These are phyloP conservation scores for Penicillium silybi DNA, from an alignment of 495 filamentous ascomycete species.

Conservation along the genomic window DNA sequence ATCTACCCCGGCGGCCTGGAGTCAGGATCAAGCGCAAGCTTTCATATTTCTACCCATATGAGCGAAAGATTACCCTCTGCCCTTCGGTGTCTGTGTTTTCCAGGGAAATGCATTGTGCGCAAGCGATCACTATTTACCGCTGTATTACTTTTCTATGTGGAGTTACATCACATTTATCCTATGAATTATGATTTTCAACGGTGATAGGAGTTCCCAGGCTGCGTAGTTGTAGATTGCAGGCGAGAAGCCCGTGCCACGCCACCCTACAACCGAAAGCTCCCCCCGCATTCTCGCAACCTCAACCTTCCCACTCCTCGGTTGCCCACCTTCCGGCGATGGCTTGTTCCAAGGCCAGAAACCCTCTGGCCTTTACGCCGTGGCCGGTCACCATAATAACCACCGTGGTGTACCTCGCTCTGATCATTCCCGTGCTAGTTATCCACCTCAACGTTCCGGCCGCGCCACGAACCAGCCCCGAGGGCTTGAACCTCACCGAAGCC, in stretches of 20 bases:
- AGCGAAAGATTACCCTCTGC: constrained; percentile 23
- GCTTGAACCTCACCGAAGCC: constrained; percentile 74
- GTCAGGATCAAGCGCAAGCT: constrained; percentile 11
- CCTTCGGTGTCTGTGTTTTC: constrained; percentile 19
- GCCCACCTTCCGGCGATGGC: constrained; percentile 25
- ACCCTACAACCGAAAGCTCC: constrained; percentile 6
- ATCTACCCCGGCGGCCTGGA: neutral
- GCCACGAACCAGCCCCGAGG: constrained; percentile 54
- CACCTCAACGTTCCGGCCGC: constrained; percentile 71
- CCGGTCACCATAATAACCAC: constrained; percentile 71
- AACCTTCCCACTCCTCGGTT: constrained; percentile 1
- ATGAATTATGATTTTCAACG: neutral
- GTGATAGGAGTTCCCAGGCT: too few relatives aligned
- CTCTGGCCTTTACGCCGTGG: constrained; percentile 59
- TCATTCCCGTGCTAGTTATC: constrained; percentile 65
- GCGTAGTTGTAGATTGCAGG: neutral
- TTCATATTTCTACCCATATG: constrained; percentile 27
- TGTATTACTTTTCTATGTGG: constrained; percentile 16
- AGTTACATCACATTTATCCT: constrained; percentile 19
- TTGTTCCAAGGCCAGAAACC: constrained; percentile 41
- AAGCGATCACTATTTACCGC: constrained; percentile 14
- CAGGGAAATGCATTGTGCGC: constrained; percentile 34
- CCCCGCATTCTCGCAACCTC: constrained; percentile 24
- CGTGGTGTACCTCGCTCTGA: constrained; percentile 63
- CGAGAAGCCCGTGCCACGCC: constrained; percentile 9